Percentiles rank a stretch among this genome's conserved stretches.
Evolutionary conservation across 331 rosid species (phyloP).

Genomic region (Phaseolus coccineus): DNA sequence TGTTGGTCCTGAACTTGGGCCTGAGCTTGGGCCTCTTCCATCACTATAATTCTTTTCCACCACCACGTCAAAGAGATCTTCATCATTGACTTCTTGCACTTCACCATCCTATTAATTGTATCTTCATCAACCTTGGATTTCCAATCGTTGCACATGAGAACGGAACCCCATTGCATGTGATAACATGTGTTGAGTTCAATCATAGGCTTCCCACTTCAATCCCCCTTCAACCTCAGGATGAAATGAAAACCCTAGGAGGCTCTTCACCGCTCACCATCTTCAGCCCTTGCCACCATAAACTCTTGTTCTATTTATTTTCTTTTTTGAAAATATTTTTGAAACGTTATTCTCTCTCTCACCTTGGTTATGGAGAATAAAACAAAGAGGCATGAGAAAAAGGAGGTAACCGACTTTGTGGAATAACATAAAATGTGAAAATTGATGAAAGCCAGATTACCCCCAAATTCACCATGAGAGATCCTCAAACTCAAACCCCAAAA

Average conservation of each 20-base stretch:
- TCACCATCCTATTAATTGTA: slow-evolving; percentile 83
- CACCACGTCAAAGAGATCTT: slow-evolving; percentile 68
- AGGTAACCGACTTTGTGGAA: slow-evolving; percentile 27
- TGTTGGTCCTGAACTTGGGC: too few relatives aligned
- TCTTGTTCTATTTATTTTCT: background rate
- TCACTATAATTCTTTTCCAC: slow-evolving; percentile 62
- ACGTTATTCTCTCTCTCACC: background rate
- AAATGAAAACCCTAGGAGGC: slow-evolving; percentile 79
- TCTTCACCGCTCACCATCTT: slow-evolving; percentile 83
- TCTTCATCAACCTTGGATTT: slow-evolving; percentile 83
- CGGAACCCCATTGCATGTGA: slow-evolving; percentile 91
- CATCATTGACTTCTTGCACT: slow-evolving; percentile 86
- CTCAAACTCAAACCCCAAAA: too few relatives aligned
- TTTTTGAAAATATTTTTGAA: background rate
- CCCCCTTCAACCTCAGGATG: slow-evolving; percentile 84
- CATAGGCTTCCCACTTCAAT: slow-evolving; percentile 87
- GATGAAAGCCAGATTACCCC: too few relatives aligned
- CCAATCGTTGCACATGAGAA: slow-evolving; percentile 87
- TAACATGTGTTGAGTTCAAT: slow-evolving; percentile 86
- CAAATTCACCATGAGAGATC: too few relatives aligned
- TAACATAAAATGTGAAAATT: too few relatives aligned
- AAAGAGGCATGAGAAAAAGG: background rate
- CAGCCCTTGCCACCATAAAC: slow-evolving; percentile 78
- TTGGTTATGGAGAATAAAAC: background rate
- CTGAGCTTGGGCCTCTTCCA: too few relatives aligned